Base-by-base conservation (phyloP, 2,329 filamentous ascomycete genomes). In the Aspergillus sp. region DNA sequence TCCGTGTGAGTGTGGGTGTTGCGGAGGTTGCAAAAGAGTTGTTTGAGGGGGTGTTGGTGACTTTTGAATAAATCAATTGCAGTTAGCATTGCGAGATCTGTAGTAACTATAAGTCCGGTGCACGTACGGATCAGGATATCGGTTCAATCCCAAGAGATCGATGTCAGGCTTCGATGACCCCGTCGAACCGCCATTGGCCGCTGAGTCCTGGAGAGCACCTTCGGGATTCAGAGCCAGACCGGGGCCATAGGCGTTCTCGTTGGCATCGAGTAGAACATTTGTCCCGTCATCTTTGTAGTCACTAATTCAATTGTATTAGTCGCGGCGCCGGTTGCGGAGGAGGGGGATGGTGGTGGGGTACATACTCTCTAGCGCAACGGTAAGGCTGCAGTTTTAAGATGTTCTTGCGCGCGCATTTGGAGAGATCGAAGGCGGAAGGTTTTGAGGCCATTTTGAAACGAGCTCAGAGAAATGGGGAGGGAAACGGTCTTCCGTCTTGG, bases 261-360 rank as follows among this genome's bases (percentile, higher is more conserved):
- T 99, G 67, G 95, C 95, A 73, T 99, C 95, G 64, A 99, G 89
- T 52, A 99, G 88, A 68, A 98, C 87, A 71, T 98, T 98, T 58
- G 87, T 93, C 66, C 95, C 95, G 73, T 99, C 90, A 74, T 99
- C 93, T 80, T 99, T 97, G 84, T 99, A 98, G 83, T 99, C 95
- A 79, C 91, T 96, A 71, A 70, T 51, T 67, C 62, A 62, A 73
- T 64, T 69, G 66, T 24, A 17, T 45, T 41, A 51, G 39, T 50
- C 17, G 62, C 49, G 48, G n/a, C 33, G 55, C 52, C 56, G 42
- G 48, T 54, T 61, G 51, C 19, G 47, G 17, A 46, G 37, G 51
- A 39, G 24, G 44, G 56, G 54, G 7, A 27, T 27, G 24, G 13
- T 50, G 42, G 57, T 52, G 48, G 51, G 59, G 55, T 51, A 77